Percentiles rank a stretch among this genome's conserved stretches.
phyloP scores from a whole-genome alignment of 2,329 filamentous ascomycete genomes.

The Botrytis tulipae region DNA sequence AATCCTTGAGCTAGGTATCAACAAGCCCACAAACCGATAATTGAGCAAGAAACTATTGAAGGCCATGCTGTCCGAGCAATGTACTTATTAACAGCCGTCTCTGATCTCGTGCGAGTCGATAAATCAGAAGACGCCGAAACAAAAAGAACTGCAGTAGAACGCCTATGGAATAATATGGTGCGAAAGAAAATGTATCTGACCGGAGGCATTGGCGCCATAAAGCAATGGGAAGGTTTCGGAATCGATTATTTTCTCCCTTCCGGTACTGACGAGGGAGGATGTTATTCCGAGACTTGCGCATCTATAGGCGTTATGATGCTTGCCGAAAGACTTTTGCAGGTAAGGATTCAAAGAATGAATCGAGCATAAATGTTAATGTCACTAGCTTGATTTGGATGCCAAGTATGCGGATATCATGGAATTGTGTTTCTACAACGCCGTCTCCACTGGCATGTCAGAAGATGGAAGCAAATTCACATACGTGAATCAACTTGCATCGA shows the following conservation, averaged over 20 bases:
- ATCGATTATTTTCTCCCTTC: constrained; percentile 58
- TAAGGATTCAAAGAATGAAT: constrained; percentile 25
- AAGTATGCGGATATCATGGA: constrained; percentile 60
- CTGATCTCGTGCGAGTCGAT: constrained; percentile 51
- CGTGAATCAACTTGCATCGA: constrained; percentile 58
- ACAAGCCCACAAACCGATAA: constrained; percentile 55
- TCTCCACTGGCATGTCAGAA: constrained; percentile 56
- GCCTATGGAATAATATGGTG: constrained; percentile 60
- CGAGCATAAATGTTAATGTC: neutral
- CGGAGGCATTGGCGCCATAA: constrained; percentile 56
- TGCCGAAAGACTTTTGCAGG: constrained; percentile 54
- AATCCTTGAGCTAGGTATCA: constrained; percentile 49
- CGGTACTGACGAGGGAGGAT: constrained; percentile 58
- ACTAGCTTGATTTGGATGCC: constrained; percentile 48
- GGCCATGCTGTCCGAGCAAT: constrained; percentile 60
- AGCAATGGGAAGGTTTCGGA: constrained; percentile 61
- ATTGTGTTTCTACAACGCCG: constrained; percentile 58
- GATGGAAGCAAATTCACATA: constrained; percentile 60
- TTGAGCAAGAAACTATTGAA: constrained; percentile 53
- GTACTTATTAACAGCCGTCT: constrained; percentile 58
- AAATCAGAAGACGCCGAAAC: neutral
- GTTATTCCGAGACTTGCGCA: constrained; percentile 62
- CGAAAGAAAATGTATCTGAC: constrained; percentile 62
- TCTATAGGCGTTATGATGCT: constrained; percentile 61
- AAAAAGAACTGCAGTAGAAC: constrained; percentile 41